Conservation (phyloP, 1,284 basidiomycete species). For the Neolentinus lepideus region DNA sequence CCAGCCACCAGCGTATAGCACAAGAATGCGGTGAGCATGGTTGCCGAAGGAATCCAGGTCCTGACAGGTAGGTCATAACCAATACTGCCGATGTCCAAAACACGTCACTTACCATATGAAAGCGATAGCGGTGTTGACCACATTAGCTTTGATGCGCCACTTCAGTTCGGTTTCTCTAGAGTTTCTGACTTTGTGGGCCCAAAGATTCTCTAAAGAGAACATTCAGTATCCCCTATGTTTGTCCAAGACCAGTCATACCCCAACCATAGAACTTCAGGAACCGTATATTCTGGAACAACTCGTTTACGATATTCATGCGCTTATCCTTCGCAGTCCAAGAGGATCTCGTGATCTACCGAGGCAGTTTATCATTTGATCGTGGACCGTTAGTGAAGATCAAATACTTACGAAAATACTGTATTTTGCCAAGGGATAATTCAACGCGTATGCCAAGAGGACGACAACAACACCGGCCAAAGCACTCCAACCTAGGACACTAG, state of each 20-base stretch:
- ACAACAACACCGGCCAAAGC: slow-evolving; percentile 73
- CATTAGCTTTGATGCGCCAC: slow-evolving; percentile 60
- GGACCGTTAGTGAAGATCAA: slow-evolving; percentile 5
- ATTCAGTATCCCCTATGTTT: neutral
- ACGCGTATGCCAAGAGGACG: slow-evolving; percentile 55
- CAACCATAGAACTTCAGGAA: slow-evolving; percentile 71
- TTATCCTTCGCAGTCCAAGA: slow-evolving; percentile 68
- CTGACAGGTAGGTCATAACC: slow-evolving; percentile 22
- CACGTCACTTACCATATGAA: slow-evolving; percentile 48
- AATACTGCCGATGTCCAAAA: neutral
- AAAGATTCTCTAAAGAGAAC: slow-evolving; percentile 19
- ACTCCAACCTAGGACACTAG: slow-evolving; percentile 77
- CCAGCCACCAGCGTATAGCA: slow-evolving; percentile 58
- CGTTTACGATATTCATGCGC: slow-evolving; percentile 74
- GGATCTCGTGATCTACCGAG: slow-evolving; percentile 44
- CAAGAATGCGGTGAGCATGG: slow-evolving; percentile 53
- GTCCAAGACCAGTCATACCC: slow-evolving; percentile 32
- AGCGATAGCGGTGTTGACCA: slow-evolving; percentile 47
- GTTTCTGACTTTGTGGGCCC: slow-evolving; percentile 43
- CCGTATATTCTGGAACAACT: slow-evolving; percentile 68
- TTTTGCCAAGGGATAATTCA: slow-evolving; percentile 60
- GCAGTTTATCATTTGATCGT: neutral
- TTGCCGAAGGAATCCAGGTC: slow-evolving; percentile 68
- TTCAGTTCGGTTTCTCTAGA: slow-evolving; percentile 49
- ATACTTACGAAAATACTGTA: slow-evolving; percentile 54